Conservation (phyloP, 1,284 basidiomycete species). For the Ceratobasidium sp. region DNA sequence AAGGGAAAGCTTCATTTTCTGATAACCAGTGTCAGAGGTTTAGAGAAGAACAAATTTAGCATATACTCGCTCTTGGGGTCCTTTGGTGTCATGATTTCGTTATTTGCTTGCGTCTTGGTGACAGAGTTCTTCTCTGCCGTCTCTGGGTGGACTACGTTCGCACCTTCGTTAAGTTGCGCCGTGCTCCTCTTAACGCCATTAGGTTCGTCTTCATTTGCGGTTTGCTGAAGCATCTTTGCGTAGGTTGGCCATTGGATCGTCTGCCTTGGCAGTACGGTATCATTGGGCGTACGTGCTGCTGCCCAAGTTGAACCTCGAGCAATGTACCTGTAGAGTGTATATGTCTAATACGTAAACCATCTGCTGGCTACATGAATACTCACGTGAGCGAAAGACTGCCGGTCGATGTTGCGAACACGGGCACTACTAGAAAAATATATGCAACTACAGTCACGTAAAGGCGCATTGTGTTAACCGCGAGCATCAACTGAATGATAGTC, state of each 20-base stretch:
- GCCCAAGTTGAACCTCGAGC: constrained; percentile 25
- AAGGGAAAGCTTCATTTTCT: constrained; percentile 35
- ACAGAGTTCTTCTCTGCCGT: constrained; percentile 21
- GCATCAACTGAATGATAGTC: too few species aligned
- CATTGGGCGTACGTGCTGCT: constrained; percentile 32
- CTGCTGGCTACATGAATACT: too few species aligned
- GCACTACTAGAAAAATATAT: too few species aligned
- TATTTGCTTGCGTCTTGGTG: constrained; percentile 15
- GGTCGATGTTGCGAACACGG: too few species aligned
- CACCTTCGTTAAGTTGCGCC: background rate
- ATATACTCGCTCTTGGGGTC: constrained; percentile 21
- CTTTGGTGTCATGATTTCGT: constrained; percentile 31
- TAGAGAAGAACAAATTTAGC: background rate
- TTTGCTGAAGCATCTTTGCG: constrained; percentile 32
- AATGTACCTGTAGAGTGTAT: background rate
- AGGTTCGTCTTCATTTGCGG: constrained; percentile 11
- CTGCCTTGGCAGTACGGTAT: constrained; percentile 15
- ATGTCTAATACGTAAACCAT: too few species aligned
- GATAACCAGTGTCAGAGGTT: background rate
- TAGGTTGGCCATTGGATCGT: constrained; percentile 30
- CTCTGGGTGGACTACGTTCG: constrained; percentile 24
- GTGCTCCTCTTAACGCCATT: too few species aligned
- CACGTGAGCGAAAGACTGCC: too few species aligned
- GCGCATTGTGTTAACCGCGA: too few species aligned
- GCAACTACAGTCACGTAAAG: too few species aligned